Conservation (phyloP, 352 stramenopile genomes). For the Globisporangium sylvaticum region DNA sequence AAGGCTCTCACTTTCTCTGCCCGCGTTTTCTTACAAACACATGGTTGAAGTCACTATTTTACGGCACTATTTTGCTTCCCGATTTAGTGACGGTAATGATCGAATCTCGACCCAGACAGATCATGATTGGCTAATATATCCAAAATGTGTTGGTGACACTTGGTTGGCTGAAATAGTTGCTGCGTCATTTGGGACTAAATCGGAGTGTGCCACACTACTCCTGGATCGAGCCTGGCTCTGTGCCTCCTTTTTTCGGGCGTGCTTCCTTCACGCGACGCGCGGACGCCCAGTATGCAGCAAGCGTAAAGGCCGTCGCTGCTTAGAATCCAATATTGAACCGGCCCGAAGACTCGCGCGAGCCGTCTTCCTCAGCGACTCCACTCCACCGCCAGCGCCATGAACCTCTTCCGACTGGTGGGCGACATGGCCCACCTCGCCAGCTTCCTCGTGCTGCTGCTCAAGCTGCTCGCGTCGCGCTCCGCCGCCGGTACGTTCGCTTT, state of each 20-base stretch:
- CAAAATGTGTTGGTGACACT: neutral
- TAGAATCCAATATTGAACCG: constrained; percentile 5
- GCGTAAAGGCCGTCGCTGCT: neutral
- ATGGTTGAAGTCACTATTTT: neutral
- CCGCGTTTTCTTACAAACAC: neutral
- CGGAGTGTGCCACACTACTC: neutral
- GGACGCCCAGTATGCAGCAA: neutral
- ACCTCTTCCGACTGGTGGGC: constrained; percentile 96
- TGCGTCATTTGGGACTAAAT: neutral
- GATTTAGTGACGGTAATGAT: neutral
- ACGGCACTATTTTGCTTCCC: neutral
- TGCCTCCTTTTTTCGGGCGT: neutral
- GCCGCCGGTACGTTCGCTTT: constrained; percentile 48
- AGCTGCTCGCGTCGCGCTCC: constrained; percentile 88
- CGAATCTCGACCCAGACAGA: neutral
- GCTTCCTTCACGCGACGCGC: constrained; percentile 2
- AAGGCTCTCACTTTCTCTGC: neutral
- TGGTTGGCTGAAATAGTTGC: neutral
- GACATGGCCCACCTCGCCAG: constrained; percentile 99
- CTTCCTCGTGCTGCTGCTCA: constrained; percentile 98
- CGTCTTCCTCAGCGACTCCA: neutral
- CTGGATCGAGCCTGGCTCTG: neutral
- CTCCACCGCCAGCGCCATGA: constrained; percentile 57
- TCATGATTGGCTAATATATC: neutral
- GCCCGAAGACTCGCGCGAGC: neutral